Evolutionary conservation across 805 yeast species (phyloP), one percentile per base, ranked within the genome.

Genomic region (Yarrowia sp.): DNA sequence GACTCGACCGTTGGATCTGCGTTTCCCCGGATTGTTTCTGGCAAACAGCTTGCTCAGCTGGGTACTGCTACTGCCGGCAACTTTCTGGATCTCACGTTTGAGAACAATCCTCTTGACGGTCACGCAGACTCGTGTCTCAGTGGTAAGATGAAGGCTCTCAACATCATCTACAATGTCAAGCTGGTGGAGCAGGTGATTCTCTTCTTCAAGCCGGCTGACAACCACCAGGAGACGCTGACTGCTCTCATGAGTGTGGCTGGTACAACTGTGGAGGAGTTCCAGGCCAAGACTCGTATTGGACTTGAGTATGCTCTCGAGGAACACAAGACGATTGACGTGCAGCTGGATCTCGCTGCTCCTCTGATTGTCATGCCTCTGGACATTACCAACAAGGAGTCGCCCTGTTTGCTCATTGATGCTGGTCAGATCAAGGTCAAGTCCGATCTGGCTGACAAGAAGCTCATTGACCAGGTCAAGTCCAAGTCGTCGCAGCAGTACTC

Each of bases 231-330:
- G 74, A 92, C 98, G 0, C 87, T 95, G 26, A 94, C 92, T 45
- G 95, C 95, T 10, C 86, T 96, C 35, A 86, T 95, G 86, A 89
- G 86, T 77, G 98, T 97, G 0, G 99, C 99, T 0, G 97, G 93
- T 71, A 91, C 93, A 0, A 93, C 97, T 0, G 89, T 95, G 69
- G 97, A 92, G 74, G 98, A 96, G 1, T 82, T 95, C 71, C 88
- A 98, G 0, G 82, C 88, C 35, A 97, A 92, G 76, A 95, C 98
- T 0, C 82, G 97, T 74, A 84, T 95, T 71, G 98, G 98, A 0
- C 82, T 95, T 22, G 97, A 94, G 78, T 92, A 95, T 72, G 95
- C 97, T 0, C 82, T 96, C 73, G 97, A 92, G 71, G 97, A 94
- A 74, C 99, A 95, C 79, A 93, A 92, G 76, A 94, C 98, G 0